Evolutionary conservation across 2,329 filamentous ascomycete genomes (phyloP).

Genomic region (Neobulgaria alba): DNA sequence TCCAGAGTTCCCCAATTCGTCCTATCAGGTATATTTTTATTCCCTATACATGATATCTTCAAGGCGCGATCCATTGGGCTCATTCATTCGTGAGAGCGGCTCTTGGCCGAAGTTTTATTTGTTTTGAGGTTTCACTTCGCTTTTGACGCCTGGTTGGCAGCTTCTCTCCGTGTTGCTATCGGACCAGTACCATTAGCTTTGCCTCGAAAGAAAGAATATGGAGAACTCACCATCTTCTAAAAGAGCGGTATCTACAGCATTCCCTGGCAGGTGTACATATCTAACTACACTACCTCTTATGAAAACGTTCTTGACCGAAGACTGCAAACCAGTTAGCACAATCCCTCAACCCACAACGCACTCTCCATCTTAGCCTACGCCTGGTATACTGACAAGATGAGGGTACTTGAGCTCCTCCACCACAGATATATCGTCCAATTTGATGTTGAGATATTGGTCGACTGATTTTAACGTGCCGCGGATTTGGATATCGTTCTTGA

Average conservation of each 20-base stretch:
- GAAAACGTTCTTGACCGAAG: constrained; percentile 69
- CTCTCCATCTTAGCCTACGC: neutral
- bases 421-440: constrained; percentile 90
- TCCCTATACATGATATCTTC: no score
- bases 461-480: constrained; percentile 93
- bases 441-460: constrained; percentile 98
- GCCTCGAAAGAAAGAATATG: neutral
- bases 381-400: constrained; percentile 57
- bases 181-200: neutral
- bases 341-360: constrained; percentile 6
- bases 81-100: no score
- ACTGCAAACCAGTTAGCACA: constrained; percentile 33
- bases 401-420: constrained; percentile 92
- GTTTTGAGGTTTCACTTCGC: constrained; percentile 1
- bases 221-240: constrained; percentile 55
- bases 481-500: constrained; percentile 98
- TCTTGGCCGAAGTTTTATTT: neutral
- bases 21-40: no score
- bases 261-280: constrained; percentile 62
- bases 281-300: constrained; percentile 67
- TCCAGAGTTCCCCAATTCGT: no score
- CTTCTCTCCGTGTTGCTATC: constrained; percentile 6
- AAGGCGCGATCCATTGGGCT: no score
- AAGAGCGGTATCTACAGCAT: constrained; percentile 59
- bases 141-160: constrained; percentile 5